Evolutionary conservation across 495 filamentous ascomycete species (phyloP), one percentile per base, ranked within the genome.

Genomic region (Aspergillus kassunensis): DNA sequence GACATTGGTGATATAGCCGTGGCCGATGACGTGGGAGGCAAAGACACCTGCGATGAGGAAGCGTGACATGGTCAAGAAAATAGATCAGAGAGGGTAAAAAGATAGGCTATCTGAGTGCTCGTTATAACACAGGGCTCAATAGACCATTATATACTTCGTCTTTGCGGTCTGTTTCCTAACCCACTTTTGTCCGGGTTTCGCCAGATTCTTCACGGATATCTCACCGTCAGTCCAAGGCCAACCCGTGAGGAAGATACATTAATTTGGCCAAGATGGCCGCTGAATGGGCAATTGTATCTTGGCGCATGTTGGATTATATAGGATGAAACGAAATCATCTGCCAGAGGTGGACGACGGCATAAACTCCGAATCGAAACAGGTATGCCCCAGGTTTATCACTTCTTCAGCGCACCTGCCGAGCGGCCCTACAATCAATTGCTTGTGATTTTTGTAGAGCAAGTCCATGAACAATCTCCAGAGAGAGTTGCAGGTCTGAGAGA

Each of bases 1-100:
- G 52, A 82, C 65, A 37, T 79, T 71, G 50, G 64, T 65, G 43
- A 81, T 76, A 51, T 73, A 70, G 19, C 80, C 79, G 61, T 83
- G 80, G 48, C 72, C 76, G 9, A 44, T n/a, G 12, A 27, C 41
- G 24, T 11, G 41, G 25, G 72, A 57, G 25, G 67, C 65, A 3
- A 30, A 44, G 13, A 44, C 4, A 15, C 41, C n/a, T 11, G 25
- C 41, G n/a, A 44, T 13, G 25, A 44, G 41, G 19, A 44, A 2
- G 12, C 41, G 41, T 8, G 41, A 44, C 41, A 44, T 44, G 23
- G 41, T 25, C 31, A 10, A 27, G 9, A 34, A 15, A 15, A 12
- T 11, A 5, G 10, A 34, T 6, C 3, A 37, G 8, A 3, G 4
- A 37, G 16, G n/a, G 2, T 3, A 37, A 15, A 16, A 37, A 6